phyloP scores from a whole-genome alignment of 345 rosid species.

The Syzygium grande region DNA sequence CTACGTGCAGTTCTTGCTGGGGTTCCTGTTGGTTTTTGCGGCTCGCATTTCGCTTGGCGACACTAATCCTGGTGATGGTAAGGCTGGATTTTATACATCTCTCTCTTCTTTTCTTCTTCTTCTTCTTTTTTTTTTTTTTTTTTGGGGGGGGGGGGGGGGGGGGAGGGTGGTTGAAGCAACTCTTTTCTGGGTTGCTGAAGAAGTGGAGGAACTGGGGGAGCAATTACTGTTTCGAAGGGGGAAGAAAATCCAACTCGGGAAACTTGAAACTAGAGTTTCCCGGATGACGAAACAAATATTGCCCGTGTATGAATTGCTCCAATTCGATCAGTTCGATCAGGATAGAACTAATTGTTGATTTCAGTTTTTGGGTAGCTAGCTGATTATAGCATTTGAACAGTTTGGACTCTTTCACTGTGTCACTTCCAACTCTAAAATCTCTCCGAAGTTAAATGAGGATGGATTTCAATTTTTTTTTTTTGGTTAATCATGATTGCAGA shows the following conservation, averaged over 20 bases:
- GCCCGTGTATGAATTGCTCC: background rate
- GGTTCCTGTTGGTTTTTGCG: slow-evolving; percentile 48
- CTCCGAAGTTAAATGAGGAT: background rate
- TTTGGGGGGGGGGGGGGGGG: background rate
- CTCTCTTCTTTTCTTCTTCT: background rate
- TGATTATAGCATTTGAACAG: background rate
- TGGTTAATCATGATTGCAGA: background rate
- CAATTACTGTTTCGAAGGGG: background rate
- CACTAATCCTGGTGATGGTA: slow-evolving; percentile 82
- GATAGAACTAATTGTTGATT: background rate
- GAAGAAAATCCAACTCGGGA: too few species aligned
- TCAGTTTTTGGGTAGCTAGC: background rate
- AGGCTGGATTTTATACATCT: slow-evolving; percentile 1
- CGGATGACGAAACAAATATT: too few species aligned
- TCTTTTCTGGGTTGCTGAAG: background rate
- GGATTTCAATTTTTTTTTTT: background rate
- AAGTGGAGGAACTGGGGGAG: background rate
- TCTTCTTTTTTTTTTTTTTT: background rate
- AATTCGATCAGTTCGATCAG: background rate
- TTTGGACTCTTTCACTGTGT: background rate
- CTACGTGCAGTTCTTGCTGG: slow-evolving; percentile 25
- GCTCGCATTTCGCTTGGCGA: slow-evolving; percentile 41
- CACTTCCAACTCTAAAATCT: background rate
- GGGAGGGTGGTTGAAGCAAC: background rate
- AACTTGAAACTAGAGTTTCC: too few species aligned